phyloP scores from a whole-genome alignment of 352 stramenopile genomes.

The Plasmopara muralis region DNA sequence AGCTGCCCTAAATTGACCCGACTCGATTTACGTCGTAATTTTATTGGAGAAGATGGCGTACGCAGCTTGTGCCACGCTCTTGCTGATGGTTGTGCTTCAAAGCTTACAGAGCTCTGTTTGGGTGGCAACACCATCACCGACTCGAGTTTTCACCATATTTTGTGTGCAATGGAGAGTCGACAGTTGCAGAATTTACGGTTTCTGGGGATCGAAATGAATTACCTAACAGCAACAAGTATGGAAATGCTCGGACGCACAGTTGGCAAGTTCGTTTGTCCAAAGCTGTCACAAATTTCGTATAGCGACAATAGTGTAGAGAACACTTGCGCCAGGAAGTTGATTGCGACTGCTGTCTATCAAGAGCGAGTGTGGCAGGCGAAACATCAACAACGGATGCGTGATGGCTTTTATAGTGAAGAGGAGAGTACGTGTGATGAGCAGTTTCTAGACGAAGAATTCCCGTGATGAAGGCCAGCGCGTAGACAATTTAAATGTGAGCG shows the following conservation, averaged over 20 bases:
- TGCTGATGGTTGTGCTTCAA: conserved; percentile 55
- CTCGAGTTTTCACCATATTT: conserved; percentile 75
- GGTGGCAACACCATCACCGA: conserved; percentile 80
- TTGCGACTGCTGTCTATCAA: conserved; percentile 69
- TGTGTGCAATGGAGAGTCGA: conserved; percentile 76
- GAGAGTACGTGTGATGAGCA: conserved; percentile 36
- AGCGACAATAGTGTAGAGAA: conserved; percentile 81
- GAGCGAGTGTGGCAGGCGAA: conserved; percentile 60
- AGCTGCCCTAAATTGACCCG: conserved; percentile 72
- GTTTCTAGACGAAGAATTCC: conserved; percentile 31
- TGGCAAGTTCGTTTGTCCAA: conserved; percentile 70
- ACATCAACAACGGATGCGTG: conserved; percentile 42
- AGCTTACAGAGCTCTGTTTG: conserved; percentile 70
- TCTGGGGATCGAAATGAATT: conserved; percentile 83
- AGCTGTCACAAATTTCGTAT: conserved; percentile 82
- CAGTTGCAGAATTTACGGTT: conserved; percentile 58
- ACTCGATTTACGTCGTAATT: conserved; percentile 77
- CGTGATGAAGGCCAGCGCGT: conserved; percentile 1
- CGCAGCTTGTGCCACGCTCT: conserved; percentile 65
- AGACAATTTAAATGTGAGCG: too few species aligned
- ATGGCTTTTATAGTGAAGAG: conserved; percentile 22
- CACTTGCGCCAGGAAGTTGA: conserved; percentile 60
- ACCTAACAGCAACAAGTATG: conserved; percentile 74
- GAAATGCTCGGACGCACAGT: conserved; percentile 81
- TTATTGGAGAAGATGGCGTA: conserved; percentile 76